phyloP scores from a whole-genome alignment of 257 asterid species.

The Osmanthus fragrans region DNA sequence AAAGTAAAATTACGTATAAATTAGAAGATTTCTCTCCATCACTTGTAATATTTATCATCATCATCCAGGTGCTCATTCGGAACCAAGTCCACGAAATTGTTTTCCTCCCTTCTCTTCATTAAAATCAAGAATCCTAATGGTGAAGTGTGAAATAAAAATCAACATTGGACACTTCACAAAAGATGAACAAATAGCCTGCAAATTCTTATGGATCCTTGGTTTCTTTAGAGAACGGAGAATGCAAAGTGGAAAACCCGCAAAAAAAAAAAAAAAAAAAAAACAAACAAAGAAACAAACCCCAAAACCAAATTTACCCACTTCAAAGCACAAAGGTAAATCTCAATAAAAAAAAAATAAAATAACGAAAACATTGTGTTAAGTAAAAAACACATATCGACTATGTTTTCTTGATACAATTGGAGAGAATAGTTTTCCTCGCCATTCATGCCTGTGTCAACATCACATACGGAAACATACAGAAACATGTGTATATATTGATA shows the following conservation, averaged over 20 bases:
- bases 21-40: not conserved
- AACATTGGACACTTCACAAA: not conserved
- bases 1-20: not conserved
- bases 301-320: not conserved
- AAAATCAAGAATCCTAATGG: not conserved
- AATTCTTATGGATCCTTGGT: not conserved
- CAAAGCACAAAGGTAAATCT: not conserved
- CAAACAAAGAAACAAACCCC: too few species aligned
- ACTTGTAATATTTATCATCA: not conserved
- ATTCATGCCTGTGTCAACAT: too few species aligned
- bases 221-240: not conserved
- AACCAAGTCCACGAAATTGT: too few species aligned
- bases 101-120: not conserved
- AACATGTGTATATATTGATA: not conserved
- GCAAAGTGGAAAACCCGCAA: not conserved
- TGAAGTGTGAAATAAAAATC: not conserved
- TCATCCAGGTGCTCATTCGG: not conserved
- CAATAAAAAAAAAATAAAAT: not conserved
- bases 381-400: not conserved
- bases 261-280: too few species aligned
- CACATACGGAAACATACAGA: not conserved
- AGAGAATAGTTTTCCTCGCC: not conserved
- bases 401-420: not conserved
- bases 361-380: too few species aligned
- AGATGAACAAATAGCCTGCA: not conserved